Evolutionary conservation across 208 protist species (phyloP).

Genomic region (Leishmania major): DNA sequence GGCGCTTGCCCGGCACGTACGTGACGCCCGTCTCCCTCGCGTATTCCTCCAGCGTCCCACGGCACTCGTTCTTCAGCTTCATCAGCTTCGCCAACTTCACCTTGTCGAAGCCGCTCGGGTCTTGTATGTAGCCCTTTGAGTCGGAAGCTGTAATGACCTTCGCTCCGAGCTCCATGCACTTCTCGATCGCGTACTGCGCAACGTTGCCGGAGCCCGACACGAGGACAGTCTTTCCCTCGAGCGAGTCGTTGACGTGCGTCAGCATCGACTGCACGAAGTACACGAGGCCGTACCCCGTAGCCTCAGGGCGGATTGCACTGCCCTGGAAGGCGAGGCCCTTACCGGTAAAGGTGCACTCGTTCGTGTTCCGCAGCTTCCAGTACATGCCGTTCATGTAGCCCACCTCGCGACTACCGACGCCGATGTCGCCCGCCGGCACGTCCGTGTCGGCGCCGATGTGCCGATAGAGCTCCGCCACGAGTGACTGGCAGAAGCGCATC

Average conservation of each 20-base stretch:
- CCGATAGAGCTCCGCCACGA: slow-evolving; percentile 87
- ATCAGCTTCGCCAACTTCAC: slow-evolving; percentile 76
- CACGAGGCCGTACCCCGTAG: slow-evolving; percentile 94
- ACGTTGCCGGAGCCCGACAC: slow-evolving; percentile 95
- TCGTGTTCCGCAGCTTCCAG: slow-evolving; percentile 85
- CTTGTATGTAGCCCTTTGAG: slow-evolving; percentile 79
- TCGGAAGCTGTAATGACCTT: slow-evolving; percentile 89
- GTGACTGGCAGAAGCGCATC: slow-evolving; percentile 94
- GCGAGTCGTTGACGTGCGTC: slow-evolving; percentile 36
- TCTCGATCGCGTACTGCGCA: slow-evolving; percentile 84
- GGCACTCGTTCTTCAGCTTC: slow-evolving; percentile 69
- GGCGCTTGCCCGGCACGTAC: slow-evolving; percentile 70
- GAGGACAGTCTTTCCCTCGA: slow-evolving; percentile 74
- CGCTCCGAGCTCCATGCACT: slow-evolving; percentile 83
- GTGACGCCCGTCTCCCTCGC: slow-evolving; percentile 61
- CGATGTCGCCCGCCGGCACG: slow-evolving; percentile 95
- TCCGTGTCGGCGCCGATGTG: slow-evolving; percentile 93
- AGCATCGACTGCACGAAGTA: slow-evolving; percentile 92
- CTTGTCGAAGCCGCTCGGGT: slow-evolving; percentile 78
- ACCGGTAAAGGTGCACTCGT: slow-evolving; percentile 90
- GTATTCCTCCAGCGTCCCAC: slow-evolving; percentile 69
- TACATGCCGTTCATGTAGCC: slow-evolving; percentile 93
- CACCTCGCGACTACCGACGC: slow-evolving; percentile 91
- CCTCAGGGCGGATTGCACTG: slow-evolving; percentile 93
- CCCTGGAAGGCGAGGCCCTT: slow-evolving; percentile 91